Base-by-base conservation (phyloP, 2,329 filamentous ascomycete species). In the Zalaria obscura region DNA sequence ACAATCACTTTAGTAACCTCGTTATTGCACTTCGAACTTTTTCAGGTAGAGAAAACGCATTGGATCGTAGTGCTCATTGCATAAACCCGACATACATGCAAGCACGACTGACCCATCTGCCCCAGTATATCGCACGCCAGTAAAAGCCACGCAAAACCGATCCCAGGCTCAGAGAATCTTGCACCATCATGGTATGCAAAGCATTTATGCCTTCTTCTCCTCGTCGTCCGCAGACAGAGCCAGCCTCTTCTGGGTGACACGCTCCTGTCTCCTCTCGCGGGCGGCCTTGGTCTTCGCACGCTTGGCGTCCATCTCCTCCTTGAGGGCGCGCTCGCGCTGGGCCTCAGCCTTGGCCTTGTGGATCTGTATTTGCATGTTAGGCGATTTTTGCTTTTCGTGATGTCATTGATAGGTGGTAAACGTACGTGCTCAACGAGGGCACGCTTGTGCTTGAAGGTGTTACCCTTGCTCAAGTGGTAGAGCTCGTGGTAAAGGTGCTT, bases 371-470 rank as follows among this genome's bases (percentile, higher is more conserved):
- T 3, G 5, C 5, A 27, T 44, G 43, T 48, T 44, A 52, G 42
- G 44, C 43, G 29, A 44, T 40, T 50, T 32, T 39, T 8, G 18
- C 4, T 45, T 36, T 25, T 34, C 25, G 36, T 38, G 34, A 37
- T 36, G 31, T 37, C 27, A 35, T 36, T 43, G 35, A 40, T 42
- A 39, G 40, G 45, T 53, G 45, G 58, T 43, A 42, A 61, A 86
- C 91, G 65, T 93, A 98, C 91, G 77, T 98, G 91, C 80, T 98
- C 91, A 68, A 98, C 87, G 62, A 98, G 82, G 65, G 88, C 91
- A 73, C 91, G 83, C 88, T 96, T 98, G 86, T 98, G 91, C 88
- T 98, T 98, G 84, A 98, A 98, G 69, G 91, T 89, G 83, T 98
- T 98, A 93, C 91, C 93, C 88, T 98, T 98, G 82, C 84, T 91